Conservation (phyloP, 805 yeast genomes). For the Candida anglica region DNA sequence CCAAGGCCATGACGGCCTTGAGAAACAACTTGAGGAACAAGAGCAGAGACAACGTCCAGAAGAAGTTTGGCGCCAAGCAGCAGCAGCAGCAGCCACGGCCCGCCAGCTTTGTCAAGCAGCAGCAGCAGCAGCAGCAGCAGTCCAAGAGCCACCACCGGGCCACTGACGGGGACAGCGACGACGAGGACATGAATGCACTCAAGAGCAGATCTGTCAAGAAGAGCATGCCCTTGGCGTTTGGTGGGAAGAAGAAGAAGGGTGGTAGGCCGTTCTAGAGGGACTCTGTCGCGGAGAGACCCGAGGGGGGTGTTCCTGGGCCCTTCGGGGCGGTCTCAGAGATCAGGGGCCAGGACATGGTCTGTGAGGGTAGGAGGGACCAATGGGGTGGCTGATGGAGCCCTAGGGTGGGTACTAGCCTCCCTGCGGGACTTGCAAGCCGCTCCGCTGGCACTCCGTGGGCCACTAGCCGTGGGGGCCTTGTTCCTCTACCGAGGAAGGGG, state of each 20-base stretch:
- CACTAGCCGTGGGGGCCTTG: too few relatives aligned
- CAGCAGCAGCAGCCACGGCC: constrained; percentile 10
- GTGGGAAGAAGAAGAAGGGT: constrained; percentile 8
- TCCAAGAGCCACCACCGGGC: constrained; percentile 1
- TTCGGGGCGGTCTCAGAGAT: too few relatives aligned
- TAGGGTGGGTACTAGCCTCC: too few relatives aligned
- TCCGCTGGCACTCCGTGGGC: too few relatives aligned
- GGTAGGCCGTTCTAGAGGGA: constrained; percentile 10
- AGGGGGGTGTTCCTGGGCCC: too few relatives aligned
- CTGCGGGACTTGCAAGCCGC: too few relatives aligned
- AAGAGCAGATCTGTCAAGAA: constrained; percentile 13
- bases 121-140: background rate
- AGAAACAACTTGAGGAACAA: constrained; percentile 32
- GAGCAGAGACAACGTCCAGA: constrained; percentile 14
- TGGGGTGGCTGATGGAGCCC: too few relatives aligned
- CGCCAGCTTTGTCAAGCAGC: constrained; percentile 3
- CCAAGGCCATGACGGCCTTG: constrained; percentile 35
- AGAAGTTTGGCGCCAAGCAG: constrained; percentile 7
- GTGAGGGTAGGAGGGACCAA: too few relatives aligned
- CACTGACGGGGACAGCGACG: constrained; percentile 10
- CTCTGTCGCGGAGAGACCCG: too few relatives aligned
- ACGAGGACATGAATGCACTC: constrained; percentile 7
- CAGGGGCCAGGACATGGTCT: too few relatives aligned
- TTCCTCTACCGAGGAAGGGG: too few relatives aligned
- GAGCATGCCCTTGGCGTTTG: constrained; percentile 9